Base-by-base conservation (phyloP, 2,329 filamentous ascomycete species). In the Penicillium frequentans region DNA sequence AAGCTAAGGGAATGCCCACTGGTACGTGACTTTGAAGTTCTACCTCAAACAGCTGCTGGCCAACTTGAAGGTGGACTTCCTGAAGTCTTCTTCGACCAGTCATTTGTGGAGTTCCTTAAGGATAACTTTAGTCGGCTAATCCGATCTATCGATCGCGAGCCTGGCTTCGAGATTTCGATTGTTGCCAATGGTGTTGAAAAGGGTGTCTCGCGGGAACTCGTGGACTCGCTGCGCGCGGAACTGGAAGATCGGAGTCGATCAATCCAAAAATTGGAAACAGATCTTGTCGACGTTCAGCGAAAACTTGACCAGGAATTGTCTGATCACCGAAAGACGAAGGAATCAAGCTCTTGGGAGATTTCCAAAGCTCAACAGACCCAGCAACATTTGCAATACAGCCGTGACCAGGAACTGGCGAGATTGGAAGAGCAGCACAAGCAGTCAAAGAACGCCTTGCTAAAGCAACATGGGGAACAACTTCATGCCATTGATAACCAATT, bases 21-120 rank as follows among this genome's bases (percentile, higher is more conserved):
- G 35, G 82, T 99, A 50, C 86, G 95, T 37, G 92, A 99, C 70
- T 97, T 93, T 65, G 95, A 98, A 68, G 90, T 97, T 23, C 80
- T 90, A 10, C 86, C 90, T 2, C 90, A 92, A 66, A 90, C 85
- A 60, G 76, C 86, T 8, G 82, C 83, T 61, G 76, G 77, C 69
- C 61, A 78, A 66, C 48, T 83, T 74, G 66, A 79, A 54, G 79
- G 81, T 73, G 84, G 75, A 64, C 73, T 93, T 8, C 90, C 92
- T 1, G 88, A 93, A 50, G 90, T 96, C 1, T 96, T 86, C 70
- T 95, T 98, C 62, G 92, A 96, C 65, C 82, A 85, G 47, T 85
- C 85, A 0, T 98, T 97, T 73, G 87, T 99, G 54, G 90, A 97
- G 58, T 96, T 98, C 68, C 85, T 97, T 67, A 97, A 97, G 69